Evolutionary conservation across 1,139 yeast species (phyloP).

Genomic region (Scheffersomyces titani): DNA sequence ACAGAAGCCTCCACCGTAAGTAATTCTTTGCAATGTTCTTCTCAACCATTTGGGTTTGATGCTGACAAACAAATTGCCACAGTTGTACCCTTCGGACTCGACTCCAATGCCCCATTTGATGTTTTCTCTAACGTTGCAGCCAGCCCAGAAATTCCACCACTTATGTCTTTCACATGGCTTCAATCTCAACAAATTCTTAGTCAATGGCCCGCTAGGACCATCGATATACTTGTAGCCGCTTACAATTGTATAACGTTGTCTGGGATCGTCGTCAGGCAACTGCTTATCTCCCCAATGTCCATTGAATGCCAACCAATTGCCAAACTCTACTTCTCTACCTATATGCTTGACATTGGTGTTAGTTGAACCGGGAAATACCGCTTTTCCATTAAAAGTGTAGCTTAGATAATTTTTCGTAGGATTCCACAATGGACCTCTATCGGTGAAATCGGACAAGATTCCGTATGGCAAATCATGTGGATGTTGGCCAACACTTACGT

Average conservation of each 20-base stretch:
- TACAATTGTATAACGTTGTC: slow-evolving; percentile 79
- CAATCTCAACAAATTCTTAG: slow-evolving; percentile 67
- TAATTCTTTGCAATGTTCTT: slow-evolving; percentile 48
- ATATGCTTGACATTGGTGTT: slow-evolving; percentile 43
- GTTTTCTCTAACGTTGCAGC: slow-evolving; percentile 75
- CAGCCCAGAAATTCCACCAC: slow-evolving; percentile 78
- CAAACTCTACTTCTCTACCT: slow-evolving; percentile 64
- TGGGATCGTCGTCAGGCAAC: slow-evolving; percentile 62
- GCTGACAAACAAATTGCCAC: slow-evolving; percentile 59
- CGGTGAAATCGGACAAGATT: slow-evolving; percentile 89
- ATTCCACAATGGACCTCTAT: slow-evolving; percentile 94
- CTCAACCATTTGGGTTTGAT: slow-evolving; percentile 54
- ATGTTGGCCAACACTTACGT: slow-evolving; percentile 94
- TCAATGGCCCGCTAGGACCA: slow-evolving; percentile 90
- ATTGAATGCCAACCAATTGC: slow-evolving; percentile 74
- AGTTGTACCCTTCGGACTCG: slow-evolving; percentile 76
- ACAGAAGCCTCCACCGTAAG: slow-evolving; percentile 75
- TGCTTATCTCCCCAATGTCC: slow-evolving; percentile 94
- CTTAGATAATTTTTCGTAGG: slow-evolving; percentile 80
- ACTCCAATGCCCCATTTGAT: slow-evolving; percentile 85
- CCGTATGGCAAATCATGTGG: slow-evolving; percentile 93
- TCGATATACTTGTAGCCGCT: slow-evolving; percentile 89
- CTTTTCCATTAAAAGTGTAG: slow-evolving; percentile 69
- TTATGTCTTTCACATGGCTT: slow-evolving; percentile 81
- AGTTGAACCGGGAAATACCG: slow-evolving; percentile 39